Evolutionary conservation across 2,329 filamentous ascomycete genomes (phyloP).

Genomic region (Monosporascus sp.): DNA sequence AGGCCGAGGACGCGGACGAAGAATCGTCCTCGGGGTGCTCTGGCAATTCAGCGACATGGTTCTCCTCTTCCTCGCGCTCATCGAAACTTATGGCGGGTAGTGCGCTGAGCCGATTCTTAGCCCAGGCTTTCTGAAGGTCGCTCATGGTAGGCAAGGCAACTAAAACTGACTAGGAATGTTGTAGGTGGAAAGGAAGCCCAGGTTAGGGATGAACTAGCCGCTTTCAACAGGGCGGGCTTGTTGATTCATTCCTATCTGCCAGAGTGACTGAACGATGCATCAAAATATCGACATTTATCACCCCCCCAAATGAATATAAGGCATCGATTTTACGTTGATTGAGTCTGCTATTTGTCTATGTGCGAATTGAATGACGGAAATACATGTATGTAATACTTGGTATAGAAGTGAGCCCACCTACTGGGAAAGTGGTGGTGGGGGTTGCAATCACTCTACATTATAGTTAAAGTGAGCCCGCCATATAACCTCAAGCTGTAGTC

Average conservation of each 20-base stretch:
- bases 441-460: too few species aligned
- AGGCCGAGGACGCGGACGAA: constrained; percentile 77
- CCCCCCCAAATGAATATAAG: too few species aligned
- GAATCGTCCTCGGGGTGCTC: constrained; percentile 59
- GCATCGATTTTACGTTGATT: too few species aligned
- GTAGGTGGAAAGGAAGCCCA: not conserved
- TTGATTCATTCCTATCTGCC: not conserved
- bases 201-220: not conserved
- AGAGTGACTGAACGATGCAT: not conserved
- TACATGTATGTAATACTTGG: too few species aligned
- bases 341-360: too few species aligned
- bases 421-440: too few species aligned
- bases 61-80: constrained; percentile 47
- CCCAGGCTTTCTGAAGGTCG: constrained; percentile 73
- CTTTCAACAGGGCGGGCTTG: not conserved
- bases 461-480: too few species aligned
- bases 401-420: too few species aligned
- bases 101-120: constrained; percentile 65
- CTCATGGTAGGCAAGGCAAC: constrained; percentile 56
- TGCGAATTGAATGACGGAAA: too few species aligned
- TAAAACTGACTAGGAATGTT: not conserved
- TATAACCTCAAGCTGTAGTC: too few species aligned
- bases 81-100: constrained; percentile 47
- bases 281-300: too few species aligned
- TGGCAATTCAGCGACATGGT: constrained; percentile 37